Conservation (phyloP, 768 basidiomycete species). For the Filobasidium floriforme region DNA sequence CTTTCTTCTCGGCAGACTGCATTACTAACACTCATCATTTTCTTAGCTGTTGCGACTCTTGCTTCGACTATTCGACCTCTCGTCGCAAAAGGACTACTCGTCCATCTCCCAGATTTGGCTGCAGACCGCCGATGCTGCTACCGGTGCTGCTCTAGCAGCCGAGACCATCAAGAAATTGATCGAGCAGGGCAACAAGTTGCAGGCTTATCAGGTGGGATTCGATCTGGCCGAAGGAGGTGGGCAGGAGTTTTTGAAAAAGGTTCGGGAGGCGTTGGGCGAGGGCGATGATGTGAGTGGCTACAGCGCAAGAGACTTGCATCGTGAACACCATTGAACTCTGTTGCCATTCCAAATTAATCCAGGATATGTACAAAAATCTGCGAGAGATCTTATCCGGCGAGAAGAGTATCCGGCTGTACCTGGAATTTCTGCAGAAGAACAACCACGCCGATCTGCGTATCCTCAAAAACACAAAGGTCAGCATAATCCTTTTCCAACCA, state of each 20-base stretch:
- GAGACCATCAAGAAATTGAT: constrained; percentile 19
- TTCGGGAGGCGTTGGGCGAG: constrained; percentile 47
- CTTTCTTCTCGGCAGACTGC: constrained; percentile 33
- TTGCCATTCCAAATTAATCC: not conserved
- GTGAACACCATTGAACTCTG: no score
- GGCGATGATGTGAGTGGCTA: constrained; percentile 14
- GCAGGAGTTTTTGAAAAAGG: constrained; percentile 78
- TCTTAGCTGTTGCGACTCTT: constrained; percentile 47
- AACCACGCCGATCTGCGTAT: constrained; percentile 88
- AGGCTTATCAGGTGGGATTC: constrained; percentile 93
- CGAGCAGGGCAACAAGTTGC: constrained; percentile 52
- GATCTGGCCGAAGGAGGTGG: constrained; percentile 89
- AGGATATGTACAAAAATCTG: constrained; percentile 46
- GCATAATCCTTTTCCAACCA: constrained; percentile 7
- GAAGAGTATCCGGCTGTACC: constrained; percentile 82
- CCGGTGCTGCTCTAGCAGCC: constrained; percentile 29
- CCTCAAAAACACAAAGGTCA: constrained; percentile 82
- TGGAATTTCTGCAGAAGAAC: constrained; percentile 90
- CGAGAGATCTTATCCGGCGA: constrained; percentile 77
- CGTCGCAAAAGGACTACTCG: constrained; percentile 62
- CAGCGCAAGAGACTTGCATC: not conserved
- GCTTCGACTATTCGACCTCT: constrained; percentile 73
- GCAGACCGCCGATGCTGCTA: constrained; percentile 59
- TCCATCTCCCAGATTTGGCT: constrained; percentile 80
- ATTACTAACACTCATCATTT: not conserved